Conservation (phyloP, 2,329 filamentous ascomycete species). For the Helicocarpus griseus region DNA sequence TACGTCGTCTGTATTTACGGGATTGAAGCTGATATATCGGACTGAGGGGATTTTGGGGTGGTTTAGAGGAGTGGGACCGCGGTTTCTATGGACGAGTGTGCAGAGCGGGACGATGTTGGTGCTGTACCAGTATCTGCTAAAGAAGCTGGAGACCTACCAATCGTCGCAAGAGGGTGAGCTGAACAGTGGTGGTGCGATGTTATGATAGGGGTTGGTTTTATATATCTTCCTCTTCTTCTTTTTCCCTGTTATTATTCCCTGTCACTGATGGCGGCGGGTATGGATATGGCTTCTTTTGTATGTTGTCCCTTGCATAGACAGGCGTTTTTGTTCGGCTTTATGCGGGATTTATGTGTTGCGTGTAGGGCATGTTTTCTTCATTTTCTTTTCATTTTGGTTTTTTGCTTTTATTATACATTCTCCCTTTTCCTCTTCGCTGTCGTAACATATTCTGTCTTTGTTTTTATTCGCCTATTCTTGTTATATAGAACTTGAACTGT, state of each 20-base stretch:
- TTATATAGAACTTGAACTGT: neutral
- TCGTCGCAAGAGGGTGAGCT: constrained; percentile 14
- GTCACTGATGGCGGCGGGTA: neutral
- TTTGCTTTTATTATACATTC: neutral
- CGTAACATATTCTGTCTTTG: no score
- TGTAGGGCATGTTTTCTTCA: neutral
- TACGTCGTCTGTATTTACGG: constrained; percentile 80
- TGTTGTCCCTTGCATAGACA: neutral
- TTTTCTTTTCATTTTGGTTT: neutral
- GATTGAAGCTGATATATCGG: constrained; percentile 76
- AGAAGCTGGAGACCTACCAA: constrained; percentile 55
- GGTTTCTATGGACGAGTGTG: constrained; percentile 92
- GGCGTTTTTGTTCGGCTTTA: neutral
- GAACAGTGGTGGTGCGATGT: constrained; percentile 2
- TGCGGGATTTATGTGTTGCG: neutral
- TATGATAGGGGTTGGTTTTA: neutral
- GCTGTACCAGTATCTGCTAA: constrained; percentile 79
- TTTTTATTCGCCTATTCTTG: neutral
- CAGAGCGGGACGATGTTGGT: constrained; percentile 96
- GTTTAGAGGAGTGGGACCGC: constrained; percentile 89
- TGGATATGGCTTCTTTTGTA: neutral
- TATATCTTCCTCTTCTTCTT: neutral
- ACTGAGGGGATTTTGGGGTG: constrained; percentile 81
- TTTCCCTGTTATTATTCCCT: neutral
- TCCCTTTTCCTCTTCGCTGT: neutral